phyloP scores from a whole-genome alignment of 306 rosid genomes.

The Citrullus colocynthis region DNA sequence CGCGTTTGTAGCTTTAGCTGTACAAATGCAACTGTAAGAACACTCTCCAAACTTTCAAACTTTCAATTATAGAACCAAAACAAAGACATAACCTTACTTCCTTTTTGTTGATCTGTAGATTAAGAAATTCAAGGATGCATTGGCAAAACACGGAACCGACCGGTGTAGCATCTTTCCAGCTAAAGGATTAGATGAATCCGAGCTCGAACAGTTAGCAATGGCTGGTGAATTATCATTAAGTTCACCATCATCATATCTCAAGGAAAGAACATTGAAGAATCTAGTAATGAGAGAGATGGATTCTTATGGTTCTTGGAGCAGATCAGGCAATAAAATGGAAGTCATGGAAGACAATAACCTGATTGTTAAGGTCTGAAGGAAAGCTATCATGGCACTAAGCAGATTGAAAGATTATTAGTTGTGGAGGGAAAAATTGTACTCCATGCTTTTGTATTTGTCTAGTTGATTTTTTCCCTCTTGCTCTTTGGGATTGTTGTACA shows the following conservation, averaged over 20 bases:
- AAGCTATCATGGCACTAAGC: not conserved
- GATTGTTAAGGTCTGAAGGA: not conserved
- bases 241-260: conserved; percentile 12
- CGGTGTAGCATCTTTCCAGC: conserved; percentile 53
- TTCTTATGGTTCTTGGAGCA: conserved; percentile 18
- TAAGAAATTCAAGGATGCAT: conserved; percentile 72
- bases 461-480: not conserved
- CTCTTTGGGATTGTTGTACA: not conserved
- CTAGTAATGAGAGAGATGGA: conserved; percentile 16
- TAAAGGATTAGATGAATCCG: conserved; percentile 59
- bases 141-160: conserved; percentile 47
- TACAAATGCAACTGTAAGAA: conserved; percentile 72
- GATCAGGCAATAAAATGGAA: conserved; percentile 5
- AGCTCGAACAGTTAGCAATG: conserved; percentile 34
- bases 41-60: not conserved
- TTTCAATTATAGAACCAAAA: not conserved
- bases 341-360: conserved; percentile 11
- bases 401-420: not conserved
- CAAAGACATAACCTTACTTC: not conserved
- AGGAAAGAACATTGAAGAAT: conserved; percentile 20
- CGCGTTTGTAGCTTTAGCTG: conserved; percentile 77
- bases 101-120: conserved; percentile 25
- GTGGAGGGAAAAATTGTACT: not conserved
- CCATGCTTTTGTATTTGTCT: conserved; percentile 2
- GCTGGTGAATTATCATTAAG: conserved; percentile 25